These are phyloP conservation scores for Eucalyptus caleyi DNA, from an alignment of 345 rosid genomes.

Conservation along the genomic window DNA sequence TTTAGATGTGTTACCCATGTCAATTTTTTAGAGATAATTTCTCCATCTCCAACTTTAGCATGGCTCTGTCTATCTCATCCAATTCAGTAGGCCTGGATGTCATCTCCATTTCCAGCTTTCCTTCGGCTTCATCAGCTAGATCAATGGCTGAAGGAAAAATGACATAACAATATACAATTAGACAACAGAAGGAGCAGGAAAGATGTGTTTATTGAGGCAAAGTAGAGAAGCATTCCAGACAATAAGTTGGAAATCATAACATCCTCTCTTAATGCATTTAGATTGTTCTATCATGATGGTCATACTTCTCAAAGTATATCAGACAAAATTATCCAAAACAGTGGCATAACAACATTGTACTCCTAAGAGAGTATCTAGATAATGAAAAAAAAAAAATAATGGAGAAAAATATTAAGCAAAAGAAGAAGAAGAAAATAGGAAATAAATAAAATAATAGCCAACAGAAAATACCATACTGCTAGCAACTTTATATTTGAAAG, in stretches of 20 bases:
- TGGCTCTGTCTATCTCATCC: conserved; percentile 82
- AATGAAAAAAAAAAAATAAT: background rate
- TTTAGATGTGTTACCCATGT: conserved; percentile 75
- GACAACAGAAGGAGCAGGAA: background rate
- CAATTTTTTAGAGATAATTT: conserved; percentile 66
- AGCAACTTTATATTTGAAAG: background rate
- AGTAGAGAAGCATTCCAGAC: background rate
- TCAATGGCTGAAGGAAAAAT: conserved; percentile 66
- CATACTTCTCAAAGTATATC: background rate
- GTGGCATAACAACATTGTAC: background rate
- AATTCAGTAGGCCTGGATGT: conserved; percentile 93
- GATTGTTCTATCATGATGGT: background rate
- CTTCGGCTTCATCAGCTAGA: conserved; percentile 95
- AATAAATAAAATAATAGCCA: background rate
- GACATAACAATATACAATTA: background rate
- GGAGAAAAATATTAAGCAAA: background rate
- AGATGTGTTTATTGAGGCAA: background rate
- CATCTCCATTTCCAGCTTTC: conserved; percentile 96
- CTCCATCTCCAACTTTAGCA: conserved; percentile 92
- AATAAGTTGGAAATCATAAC: background rate
- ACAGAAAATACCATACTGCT: background rate
- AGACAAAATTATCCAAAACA: background rate
- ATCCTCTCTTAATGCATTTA: background rate
- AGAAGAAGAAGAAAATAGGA: background rate
- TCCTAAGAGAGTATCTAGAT: background rate